Conservation (phyloP, 495 filamentous ascomycete genomes). For the Clohesyomyces aquaticus region DNA sequence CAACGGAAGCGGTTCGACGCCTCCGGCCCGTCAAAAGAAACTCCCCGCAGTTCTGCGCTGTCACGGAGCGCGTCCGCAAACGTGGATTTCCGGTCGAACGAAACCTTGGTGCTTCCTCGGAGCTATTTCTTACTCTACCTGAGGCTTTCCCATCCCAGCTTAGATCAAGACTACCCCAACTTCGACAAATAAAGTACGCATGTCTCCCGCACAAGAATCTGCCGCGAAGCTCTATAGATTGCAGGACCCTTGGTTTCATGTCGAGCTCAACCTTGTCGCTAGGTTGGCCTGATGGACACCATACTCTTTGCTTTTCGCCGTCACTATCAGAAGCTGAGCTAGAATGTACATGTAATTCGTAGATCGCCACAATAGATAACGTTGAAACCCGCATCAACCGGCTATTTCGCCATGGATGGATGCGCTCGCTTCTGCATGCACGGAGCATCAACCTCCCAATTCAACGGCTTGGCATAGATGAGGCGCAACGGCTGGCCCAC, state of each 20-base stretch:
- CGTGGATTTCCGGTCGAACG: too few relatives aligned
- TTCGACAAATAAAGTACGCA: too few relatives aligned
- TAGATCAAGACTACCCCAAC: too few relatives aligned
- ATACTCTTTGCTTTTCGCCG: neutral
- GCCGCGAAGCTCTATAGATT: too few relatives aligned
- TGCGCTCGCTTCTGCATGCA: constrained; percentile 11
- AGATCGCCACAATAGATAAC: neutral
- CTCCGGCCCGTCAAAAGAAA: neutral
- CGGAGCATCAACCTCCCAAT: constrained; percentile 24
- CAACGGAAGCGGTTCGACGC: neutral
- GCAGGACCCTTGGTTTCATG: too few relatives aligned
- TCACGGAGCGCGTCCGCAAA: too few relatives aligned
- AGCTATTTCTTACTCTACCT: neutral
- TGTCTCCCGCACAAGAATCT: too few relatives aligned
- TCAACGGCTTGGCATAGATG: constrained; percentile 23
- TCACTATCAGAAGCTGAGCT: too few relatives aligned
- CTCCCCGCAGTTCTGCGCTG: too few relatives aligned
- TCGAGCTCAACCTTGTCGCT: too few relatives aligned
- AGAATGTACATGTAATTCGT: neutral
- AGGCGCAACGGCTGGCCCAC: constrained; percentile 7
- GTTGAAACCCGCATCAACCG: neutral
- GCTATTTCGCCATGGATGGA: neutral
- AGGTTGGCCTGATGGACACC: too few relatives aligned
- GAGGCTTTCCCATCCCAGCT: too few relatives aligned
- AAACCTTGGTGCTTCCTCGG: neutral